Base-by-base conservation (phyloP, 2,329 filamentous ascomycete species). In the Epichloe hybrida region DNA sequence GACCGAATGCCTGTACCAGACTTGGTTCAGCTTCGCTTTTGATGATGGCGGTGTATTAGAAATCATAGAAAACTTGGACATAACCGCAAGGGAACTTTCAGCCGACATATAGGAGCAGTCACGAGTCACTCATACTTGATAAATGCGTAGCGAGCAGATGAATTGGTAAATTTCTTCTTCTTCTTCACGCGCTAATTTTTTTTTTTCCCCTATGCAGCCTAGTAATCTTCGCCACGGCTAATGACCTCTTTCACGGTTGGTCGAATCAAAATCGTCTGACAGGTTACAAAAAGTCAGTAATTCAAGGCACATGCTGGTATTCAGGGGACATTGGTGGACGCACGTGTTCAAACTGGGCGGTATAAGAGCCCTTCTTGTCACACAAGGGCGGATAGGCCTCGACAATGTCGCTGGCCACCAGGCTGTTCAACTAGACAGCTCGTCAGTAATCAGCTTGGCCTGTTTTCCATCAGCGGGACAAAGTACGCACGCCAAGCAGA, bases 351-450 rank as follows among this genome's bases (percentile, higher is more conserved):
- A 82, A 95, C 66, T 96, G 90, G 56, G 90, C 91, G 27, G 89
- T 94, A 68, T 95, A 95, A 27, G 87, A 94, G 53, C 91, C 91
- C 77, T 94, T 95, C 70, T 90, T 83, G 70, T 96, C 90, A 59
- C 86, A 83, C 59, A 96, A 73, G 34, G 90, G 90, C 39, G 89
- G 88, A 65, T 96, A 96, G 42, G 86, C 81, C 69, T 96, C 87
- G 42, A 96, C 87, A 59, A 96, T 86, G 52, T 88, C 89, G 52
- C 75, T 81, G 41, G 80, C 76, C 45, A 96, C 88, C 41, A 96
- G 75, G 62, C 83, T 91, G 70, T 95, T 95, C 66, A 96, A 72
- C 84, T 89, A 35, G 21, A 48, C 13, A 42, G 15, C 17, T 17
- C 3, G 51, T 52, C 44, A 44, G 37, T 40, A 36, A 4, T 1